Evolutionary conservation across 2,329 filamentous ascomycete genomes (phyloP).

Genomic region (Thelonectria olida): DNA sequence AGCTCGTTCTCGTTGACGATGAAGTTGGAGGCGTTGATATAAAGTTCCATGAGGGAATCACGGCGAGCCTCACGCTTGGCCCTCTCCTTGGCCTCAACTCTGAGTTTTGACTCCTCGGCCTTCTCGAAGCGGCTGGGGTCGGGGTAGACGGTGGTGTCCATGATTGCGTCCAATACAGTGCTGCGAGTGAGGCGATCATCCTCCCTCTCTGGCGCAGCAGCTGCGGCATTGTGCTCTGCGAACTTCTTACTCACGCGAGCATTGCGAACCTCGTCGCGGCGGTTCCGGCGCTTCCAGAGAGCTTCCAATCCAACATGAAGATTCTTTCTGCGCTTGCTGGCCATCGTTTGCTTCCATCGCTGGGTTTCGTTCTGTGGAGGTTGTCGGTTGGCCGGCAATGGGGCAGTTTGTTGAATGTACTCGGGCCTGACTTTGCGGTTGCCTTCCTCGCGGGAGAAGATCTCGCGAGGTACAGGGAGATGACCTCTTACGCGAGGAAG

Average conservation of each 20-base stretch:
- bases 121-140: slow-evolving; percentile 71
- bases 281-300: slow-evolving; percentile 73
- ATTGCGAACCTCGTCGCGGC: slow-evolving; percentile 47
- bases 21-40: slow-evolving; percentile 87
- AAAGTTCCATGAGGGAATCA: slow-evolving; percentile 84
- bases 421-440: slow-evolving; percentile 67
- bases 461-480: slow-evolving; percentile 81
- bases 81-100: slow-evolving; percentile 44
- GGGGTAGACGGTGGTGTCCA: slow-evolving; percentile 60
- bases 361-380: slow-evolving; percentile 50
- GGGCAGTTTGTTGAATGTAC: slow-evolving; percentile 70
- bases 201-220: slow-evolving; percentile 73
- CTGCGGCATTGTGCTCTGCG: slow-evolving; percentile 54
- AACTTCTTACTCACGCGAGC: slow-evolving; percentile 58
- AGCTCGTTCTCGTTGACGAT: slow-evolving; percentile 86
- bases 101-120: slow-evolving; percentile 50
- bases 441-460: slow-evolving; percentile 72
- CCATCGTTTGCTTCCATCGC: slow-evolving; percentile 78
- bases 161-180: slow-evolving; percentile 63
- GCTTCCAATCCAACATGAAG: slow-evolving; percentile 75
- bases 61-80: slow-evolving; percentile 67
- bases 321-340: slow-evolving; percentile 75
- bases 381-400: slow-evolving; percentile 56
- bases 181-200: slow-evolving; percentile 81
- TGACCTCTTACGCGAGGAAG: slow-evolving; percentile 72